phyloP scores from a whole-genome alignment of 441 rosid genomes.

The Erodium chrysanthum region DNA sequence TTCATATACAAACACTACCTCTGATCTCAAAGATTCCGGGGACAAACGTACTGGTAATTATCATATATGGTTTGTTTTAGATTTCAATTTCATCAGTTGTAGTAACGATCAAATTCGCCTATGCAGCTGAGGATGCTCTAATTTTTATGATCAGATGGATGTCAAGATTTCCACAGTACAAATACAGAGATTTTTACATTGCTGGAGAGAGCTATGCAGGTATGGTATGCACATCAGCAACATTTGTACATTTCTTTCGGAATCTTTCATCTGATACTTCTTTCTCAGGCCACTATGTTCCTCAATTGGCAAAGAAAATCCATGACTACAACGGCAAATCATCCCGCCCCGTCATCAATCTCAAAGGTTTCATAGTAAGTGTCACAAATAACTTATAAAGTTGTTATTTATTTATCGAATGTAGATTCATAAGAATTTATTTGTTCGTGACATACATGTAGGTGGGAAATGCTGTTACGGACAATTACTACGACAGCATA shows the following conservation, averaged over 20 bases:
- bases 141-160: conserved; percentile 63
- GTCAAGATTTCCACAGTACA: conserved; percentile 69
- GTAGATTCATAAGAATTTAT: no score
- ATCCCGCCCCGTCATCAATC: conserved; percentile 41
- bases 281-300: conserved; percentile 96
- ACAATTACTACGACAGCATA: conserved; percentile 74
- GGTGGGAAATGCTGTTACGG: conserved; percentile 97
- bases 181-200: conserved; percentile 51
- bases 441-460: conserved; percentile 15
- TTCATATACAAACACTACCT: conserved; percentile 72
- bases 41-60: conserved; percentile 67
- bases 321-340: conserved; percentile 44
- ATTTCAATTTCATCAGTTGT: no score
- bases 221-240: no score
- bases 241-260: no score
- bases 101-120: no score
- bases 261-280: no score
- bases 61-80: no score
- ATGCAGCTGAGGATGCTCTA: conserved; percentile 74
- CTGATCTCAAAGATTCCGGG: conserved; percentile 69
- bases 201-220: conserved; percentile 86
- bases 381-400: no score
- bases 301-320: conserved; percentile 80
- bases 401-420: no score
- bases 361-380: conserved; percentile 57